phyloP scores from a whole-genome alignment of 2,329 filamentous ascomycete genomes.

The Samsoniella hepiali region DNA sequence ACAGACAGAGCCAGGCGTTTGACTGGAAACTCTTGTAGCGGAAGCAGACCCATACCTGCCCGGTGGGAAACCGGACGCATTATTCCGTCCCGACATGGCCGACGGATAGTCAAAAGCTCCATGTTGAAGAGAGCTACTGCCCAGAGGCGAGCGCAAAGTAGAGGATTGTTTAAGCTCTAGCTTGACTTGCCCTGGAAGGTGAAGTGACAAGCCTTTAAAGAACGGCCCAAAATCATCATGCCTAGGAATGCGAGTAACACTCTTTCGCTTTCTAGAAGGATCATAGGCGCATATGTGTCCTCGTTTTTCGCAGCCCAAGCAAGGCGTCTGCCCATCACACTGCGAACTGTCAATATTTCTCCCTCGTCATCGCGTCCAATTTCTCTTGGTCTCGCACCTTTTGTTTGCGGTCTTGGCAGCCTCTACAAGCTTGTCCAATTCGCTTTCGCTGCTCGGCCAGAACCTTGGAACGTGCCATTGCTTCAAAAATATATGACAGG shows the following conservation, averaged over 20 bases:
- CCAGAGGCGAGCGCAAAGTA: background rate
- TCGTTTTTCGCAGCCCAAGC: conserved; percentile 56
- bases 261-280: conserved; percentile 23
- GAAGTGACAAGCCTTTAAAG: background rate
- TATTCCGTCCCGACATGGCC: background rate
- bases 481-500: background rate
- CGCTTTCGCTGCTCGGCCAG: conserved; percentile 59
- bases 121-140: background rate
- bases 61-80: background rate
- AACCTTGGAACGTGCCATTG: conserved; percentile 54
- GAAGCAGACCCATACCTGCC: background rate
- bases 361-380: too few relatives aligned
- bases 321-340: conserved; percentile 59
- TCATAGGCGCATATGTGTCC: conserved; percentile 42
- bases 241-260: background rate
- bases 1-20: background rate
- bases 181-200: background rate
- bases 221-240: background rate
- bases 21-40: background rate
- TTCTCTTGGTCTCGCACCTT: conserved; percentile 47
- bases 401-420: conserved; percentile 64
- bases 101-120: background rate
- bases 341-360: conserved; percentile 27
- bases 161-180: background rate
- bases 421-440: conserved; percentile 61